These are phyloP conservation scores for Buddleja alternifolia DNA, from an alignment of 257 asterid genomes.

Conservation along the genomic window DNA sequence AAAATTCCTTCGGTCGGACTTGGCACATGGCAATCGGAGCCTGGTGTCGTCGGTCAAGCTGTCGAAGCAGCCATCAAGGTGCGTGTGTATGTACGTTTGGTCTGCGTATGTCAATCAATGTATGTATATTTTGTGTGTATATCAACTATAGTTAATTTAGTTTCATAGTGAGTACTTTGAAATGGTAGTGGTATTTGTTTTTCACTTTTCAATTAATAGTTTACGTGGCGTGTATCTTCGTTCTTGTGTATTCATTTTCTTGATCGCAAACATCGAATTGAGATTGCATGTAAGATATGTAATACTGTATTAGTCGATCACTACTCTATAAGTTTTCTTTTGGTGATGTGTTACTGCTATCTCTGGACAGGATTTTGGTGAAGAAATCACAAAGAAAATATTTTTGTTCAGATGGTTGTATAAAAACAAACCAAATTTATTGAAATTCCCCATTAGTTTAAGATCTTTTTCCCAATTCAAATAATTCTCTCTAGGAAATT, in stretches of 20 bases:
- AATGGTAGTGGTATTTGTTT: neutral
- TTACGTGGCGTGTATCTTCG: neutral
- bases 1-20: constrained; percentile 76
- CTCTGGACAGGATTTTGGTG: no score
- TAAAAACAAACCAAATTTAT: no score
- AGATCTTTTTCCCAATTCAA: no score
- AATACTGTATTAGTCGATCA: neutral
- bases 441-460: no score
- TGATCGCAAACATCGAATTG: neutral
- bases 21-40: constrained; percentile 83
- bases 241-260: no score
- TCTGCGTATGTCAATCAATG: neutral
- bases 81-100: neutral
- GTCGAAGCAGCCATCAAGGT: constrained; percentile 72
- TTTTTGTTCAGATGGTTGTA: no score
- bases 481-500: no score
- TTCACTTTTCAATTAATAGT: neutral
- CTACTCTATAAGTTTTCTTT: neutral
- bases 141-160: no score
- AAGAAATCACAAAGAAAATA: no score
- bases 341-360: no score
- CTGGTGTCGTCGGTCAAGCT: constrained; percentile 70
- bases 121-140: neutral
- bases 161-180: neutral
- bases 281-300: neutral